Evolutionary conservation across 768 basidiomycete genomes (phyloP).

Genomic region (Infundibulicybe gibba): DNA sequence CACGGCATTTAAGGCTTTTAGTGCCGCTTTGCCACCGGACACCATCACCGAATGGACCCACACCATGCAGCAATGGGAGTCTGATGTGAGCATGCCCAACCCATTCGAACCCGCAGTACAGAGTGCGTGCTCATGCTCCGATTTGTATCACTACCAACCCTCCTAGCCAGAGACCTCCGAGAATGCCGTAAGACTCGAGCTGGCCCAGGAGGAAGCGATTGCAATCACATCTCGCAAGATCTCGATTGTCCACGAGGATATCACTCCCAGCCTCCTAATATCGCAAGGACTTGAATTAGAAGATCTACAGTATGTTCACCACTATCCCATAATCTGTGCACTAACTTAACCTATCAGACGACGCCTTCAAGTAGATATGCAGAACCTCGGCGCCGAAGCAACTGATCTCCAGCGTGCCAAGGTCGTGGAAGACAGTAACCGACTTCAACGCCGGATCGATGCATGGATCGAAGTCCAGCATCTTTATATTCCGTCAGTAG

Average conservation of each 20-base stretch:
- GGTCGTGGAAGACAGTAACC: constrained; percentile 16
- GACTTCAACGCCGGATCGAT: constrained; percentile 12
- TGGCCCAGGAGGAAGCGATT: no score
- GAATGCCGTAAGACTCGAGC: background rate
- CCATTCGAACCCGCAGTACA: background rate
- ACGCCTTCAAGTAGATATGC: no score
- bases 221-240: no score
- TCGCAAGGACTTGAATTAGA: no score
- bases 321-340: background rate
- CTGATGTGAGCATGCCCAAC: background rate
- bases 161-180: background rate
- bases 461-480: constrained; percentile 20
- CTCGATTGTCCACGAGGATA: no score
- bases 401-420: constrained; percentile 24
- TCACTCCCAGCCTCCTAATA: no score
- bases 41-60: no score
- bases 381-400: constrained; percentile 13
- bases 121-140: background rate
- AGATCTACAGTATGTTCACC: background rate
- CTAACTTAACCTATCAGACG: no score
- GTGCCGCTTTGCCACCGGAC: no score
- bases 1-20: no score
- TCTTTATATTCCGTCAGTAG: constrained; percentile 21
- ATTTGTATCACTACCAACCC: no score
- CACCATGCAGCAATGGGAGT: background rate